Evolutionary conservation across 805 yeast species (phyloP).

Genomic region (Metschnikowia santaceciliae): DNA sequence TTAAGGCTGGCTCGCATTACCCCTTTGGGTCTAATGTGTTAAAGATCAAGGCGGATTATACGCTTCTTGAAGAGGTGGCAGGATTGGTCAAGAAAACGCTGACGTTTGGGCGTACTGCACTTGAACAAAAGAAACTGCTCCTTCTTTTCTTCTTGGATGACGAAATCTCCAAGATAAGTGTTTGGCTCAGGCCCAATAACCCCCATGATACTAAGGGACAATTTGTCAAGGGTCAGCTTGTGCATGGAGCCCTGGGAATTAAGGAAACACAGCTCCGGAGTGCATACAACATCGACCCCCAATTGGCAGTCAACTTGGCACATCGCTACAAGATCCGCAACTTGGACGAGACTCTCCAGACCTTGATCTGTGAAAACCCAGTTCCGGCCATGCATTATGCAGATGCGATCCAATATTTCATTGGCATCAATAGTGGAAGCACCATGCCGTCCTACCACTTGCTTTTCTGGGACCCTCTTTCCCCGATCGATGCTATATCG

Average conservation of each 20-base stretch:
- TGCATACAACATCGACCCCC: slow-evolving; percentile 68
- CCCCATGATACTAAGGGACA: slow-evolving; percentile 40
- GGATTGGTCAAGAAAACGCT: slow-evolving; percentile 20
- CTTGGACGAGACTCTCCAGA: slow-evolving; percentile 36
- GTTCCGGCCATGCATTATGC: slow-evolving; percentile 52
- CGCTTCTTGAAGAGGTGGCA: slow-evolving; percentile 53
- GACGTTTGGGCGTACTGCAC: slow-evolving; percentile 21
- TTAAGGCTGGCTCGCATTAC: slow-evolving; percentile 53
- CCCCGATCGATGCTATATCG: slow-evolving; percentile 83
- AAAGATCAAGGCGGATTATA: slow-evolving; percentile 65
- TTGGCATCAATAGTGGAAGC: slow-evolving; percentile 36
- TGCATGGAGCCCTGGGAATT: no score
- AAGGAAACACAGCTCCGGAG: slow-evolving; percentile 35
- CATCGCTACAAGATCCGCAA: slow-evolving; percentile 50
- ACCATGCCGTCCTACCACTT: slow-evolving; percentile 39
- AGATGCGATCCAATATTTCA: slow-evolving; percentile 54
- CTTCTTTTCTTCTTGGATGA: slow-evolving; percentile 64
- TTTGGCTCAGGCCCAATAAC: slow-evolving; percentile 71
- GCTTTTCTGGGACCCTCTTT: slow-evolving; percentile 68
- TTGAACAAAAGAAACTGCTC: slow-evolving; percentile 50
- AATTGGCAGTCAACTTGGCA: slow-evolving; percentile 66
- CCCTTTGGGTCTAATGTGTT: slow-evolving; percentile 84
- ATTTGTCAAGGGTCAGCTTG: slow-evolving; percentile 17
- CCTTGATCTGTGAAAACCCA: slow-evolving; percentile 54
- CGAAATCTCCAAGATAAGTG: slow-evolving; percentile 66